A percentile compares a stretch with the other conserved stretches of the same genome.
Evolutionary conservation across 2,329 filamentous ascomycete species (phyloP).

Genomic region (Pseudocercospora vitis): DNA sequence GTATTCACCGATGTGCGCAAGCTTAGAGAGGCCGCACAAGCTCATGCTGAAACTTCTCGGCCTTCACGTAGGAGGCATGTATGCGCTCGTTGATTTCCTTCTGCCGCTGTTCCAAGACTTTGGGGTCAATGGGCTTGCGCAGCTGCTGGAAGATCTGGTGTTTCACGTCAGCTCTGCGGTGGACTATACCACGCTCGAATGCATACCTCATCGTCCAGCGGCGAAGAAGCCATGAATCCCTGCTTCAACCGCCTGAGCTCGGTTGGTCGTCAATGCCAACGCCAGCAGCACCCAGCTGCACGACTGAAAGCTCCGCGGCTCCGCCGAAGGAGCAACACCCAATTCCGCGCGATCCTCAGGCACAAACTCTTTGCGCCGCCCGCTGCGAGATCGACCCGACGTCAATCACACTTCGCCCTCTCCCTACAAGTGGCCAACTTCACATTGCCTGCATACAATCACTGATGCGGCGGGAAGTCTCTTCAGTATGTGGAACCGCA

Average conservation of each 20-base stretch:
- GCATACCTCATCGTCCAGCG: slow-evolving; percentile 6
- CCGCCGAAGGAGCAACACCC: no score
- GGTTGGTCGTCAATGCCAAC: background rate
- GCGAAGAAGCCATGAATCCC: background rate
- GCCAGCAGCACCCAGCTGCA: background rate
- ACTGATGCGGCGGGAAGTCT: no score
- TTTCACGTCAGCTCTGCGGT: background rate
- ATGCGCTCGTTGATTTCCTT: slow-evolving; percentile 61
- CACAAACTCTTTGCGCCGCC: no score
- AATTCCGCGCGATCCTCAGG: no score
- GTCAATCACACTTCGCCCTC: no score
- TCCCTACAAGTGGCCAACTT: no score
- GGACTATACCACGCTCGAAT: background rate
- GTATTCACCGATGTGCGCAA: background rate
- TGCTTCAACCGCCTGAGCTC: background rate
- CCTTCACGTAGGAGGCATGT: slow-evolving; percentile 59
- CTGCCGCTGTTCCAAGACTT: slow-evolving; percentile 59
- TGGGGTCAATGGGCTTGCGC: slow-evolving; percentile 59
- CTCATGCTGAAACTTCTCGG: slow-evolving; percentile 63
- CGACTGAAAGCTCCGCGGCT: no score
- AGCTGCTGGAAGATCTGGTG: slow-evolving; percentile 60
- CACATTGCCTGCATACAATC: no score
- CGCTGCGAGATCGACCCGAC: no score
- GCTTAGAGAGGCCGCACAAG: slow-evolving; percentile 49
- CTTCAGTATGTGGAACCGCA: no score